A percentile compares a stretch with the other conserved stretches of the same genome.
phyloP scores from a whole-genome alignment of 2,329 filamentous ascomycete species.

The Neoarthrinium moseri region DNA sequence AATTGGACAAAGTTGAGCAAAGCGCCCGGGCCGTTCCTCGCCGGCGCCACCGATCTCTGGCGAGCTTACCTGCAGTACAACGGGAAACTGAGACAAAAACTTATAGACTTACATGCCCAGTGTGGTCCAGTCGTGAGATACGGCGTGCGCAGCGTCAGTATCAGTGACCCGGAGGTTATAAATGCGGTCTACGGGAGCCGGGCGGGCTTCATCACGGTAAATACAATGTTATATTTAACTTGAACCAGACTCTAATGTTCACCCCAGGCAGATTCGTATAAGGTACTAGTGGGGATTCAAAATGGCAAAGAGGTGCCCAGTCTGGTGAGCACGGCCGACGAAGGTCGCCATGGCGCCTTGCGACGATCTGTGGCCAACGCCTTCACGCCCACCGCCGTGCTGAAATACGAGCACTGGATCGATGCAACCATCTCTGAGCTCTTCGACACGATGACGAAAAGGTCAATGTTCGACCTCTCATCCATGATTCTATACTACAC shows the following conservation, averaged over 20 bases:
- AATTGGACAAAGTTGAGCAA: slow-evolving; percentile 22
- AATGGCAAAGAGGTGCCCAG: slow-evolving; percentile 24
- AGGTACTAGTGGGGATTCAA: slow-evolving; percentile 18
- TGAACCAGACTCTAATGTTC: background rate
- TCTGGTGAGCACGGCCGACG: slow-evolving; percentile 21
- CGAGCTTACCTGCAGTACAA: slow-evolving; percentile 22
- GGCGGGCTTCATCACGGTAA: slow-evolving; percentile 21
- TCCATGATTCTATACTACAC: slow-evolving; percentile 19
- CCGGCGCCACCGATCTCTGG: slow-evolving; percentile 23
- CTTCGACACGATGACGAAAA: slow-evolving; percentile 12
- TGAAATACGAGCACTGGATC: slow-evolving; percentile 23
- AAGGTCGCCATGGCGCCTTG: slow-evolving; percentile 19
- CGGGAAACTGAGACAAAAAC: slow-evolving; percentile 19
- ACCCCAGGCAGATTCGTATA: slow-evolving; percentile 21
- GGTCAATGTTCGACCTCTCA: slow-evolving; percentile 17
- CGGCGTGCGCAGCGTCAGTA: slow-evolving; percentile 21
- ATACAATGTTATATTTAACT: background rate
- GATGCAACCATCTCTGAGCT: slow-evolving; percentile 20
- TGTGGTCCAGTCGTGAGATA: slow-evolving; percentile 23
- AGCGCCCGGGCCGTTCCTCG: slow-evolving; percentile 19
- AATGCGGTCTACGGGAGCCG: slow-evolving; percentile 22
- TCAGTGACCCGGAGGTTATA: slow-evolving; percentile 24
- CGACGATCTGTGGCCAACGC: slow-evolving; percentile 23
- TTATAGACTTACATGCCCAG: slow-evolving; percentile 18
- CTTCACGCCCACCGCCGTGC: slow-evolving; percentile 19